Base-by-base conservation (phyloP, 768 basidiomycete species). In the Collybia nuda region DNA sequence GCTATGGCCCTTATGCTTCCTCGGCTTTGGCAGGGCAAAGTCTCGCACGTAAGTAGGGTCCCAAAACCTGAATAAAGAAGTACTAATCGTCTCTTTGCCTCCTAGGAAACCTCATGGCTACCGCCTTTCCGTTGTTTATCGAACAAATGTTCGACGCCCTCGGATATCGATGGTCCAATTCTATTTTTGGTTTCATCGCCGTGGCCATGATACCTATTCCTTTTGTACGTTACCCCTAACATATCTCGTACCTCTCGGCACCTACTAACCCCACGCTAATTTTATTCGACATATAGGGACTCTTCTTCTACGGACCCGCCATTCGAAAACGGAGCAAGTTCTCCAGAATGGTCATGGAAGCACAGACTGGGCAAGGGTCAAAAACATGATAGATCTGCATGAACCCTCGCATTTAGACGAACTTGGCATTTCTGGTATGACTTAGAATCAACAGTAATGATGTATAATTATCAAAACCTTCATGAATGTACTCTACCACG, bases 1-100 rank as follows among this genome's bases (percentile, higher is more conserved):
- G 81, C 53, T 81, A 82, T 47, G 79, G 80, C 4, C 76, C 76
- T 4, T 87, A 81, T 60, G 86, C 86, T 6, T 86, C 84, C 0
- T 85, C 83, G 0, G 86, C 86, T 9, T 67, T 86, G 17, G 86
- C 86, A 0, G 86, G 80, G 2, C 85, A 87, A 61, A 82, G 80
- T 58, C 69, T 86, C 50, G 74, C 77, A 49, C 72, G 85, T 77
- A 57, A 47, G 79, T 68, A 7, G 28, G 3, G 8, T 24, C 21
- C 18, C 28, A 21, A 44, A 2, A 8, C 32, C 29, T 14, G 8
- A 24, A 1, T 14, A 7, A 40, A 41, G 36, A 14, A 22, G 6
- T 42, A 29, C 21, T 21, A 12, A 26, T 29, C 39, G 29, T 49
- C 19, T 47, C 56, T 6, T 22, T 7, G 12, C 7, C 29, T 36